Conservation (phyloP, 2,329 filamentous ascomycete species). For the Penicillium palitans region DNA sequence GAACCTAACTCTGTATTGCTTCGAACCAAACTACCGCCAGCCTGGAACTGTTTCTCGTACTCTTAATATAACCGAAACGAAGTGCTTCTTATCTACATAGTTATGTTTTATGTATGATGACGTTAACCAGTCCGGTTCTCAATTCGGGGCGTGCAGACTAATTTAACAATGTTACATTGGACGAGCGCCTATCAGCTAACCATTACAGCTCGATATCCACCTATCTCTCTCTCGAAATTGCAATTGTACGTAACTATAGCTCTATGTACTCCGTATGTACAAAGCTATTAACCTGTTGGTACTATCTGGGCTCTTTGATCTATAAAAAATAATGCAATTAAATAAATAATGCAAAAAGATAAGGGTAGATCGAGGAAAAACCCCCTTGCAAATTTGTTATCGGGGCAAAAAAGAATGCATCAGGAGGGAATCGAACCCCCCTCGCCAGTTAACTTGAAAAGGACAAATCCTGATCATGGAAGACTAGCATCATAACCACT, state of each 20-base stretch:
- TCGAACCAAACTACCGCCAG: not conserved
- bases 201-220: not conserved
- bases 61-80: not conserved
- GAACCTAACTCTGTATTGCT: not conserved
- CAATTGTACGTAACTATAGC: not conserved
- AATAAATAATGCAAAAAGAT: not conserved
- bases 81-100: not conserved
- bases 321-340: not conserved
- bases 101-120: not conserved
- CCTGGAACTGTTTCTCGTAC: not conserved
- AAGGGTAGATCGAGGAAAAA: not conserved
- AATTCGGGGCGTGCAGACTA: not conserved
- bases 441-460: not conserved
- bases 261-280: not conserved
- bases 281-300: not conserved
- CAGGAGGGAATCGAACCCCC: slow-evolving; percentile 5
- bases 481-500: slow-evolving; percentile 5
- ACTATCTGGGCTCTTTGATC: not conserved
- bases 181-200: too few species aligned
- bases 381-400: not conserved
- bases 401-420: not conserved
- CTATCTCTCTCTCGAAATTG: not conserved
- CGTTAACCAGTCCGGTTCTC: not conserved
- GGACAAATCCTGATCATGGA: not conserved
- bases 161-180: not conserved